Evolutionary conservation across 2,329 filamentous ascomycete genomes (phyloP), one percentile per base, ranked within the genome.

Genomic region (Claviceps maximensis): DNA sequence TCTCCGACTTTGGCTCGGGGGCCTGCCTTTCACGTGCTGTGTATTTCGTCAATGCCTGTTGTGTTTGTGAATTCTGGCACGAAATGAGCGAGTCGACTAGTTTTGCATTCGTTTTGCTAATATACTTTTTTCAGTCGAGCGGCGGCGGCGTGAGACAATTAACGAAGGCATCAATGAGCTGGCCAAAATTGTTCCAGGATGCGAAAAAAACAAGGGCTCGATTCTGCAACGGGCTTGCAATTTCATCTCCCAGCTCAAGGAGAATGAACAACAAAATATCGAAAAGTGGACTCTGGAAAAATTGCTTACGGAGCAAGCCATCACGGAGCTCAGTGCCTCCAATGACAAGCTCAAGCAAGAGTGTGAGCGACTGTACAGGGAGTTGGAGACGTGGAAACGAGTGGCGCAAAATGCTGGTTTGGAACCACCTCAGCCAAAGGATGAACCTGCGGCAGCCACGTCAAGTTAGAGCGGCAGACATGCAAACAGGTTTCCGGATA

Each of bases 161-260:
- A 98, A 98, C 60, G 93, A 98, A 70, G 93, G 93, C 49, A 98
- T 98, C 61, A 97, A 96, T 64, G 93, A 97, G 69, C 80, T 98
- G 31, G 88, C 91, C 60, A 97, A 96, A 73, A 95, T 98, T 59
- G 93, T 98, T 0, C 93, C 93, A 0, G 89, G 89, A 15, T 96
- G 91, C 63, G 93, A 98, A 71, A 98, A 97, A 77, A 97, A 98
- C 75, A 98, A 98, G 71, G 93, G 93, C 0, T 94, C 89, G 2
- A 97, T 98, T 58, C 75, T 98, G 40, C 87, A 94, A 65, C 87
- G 91, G 36, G 89, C 93, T 0, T 91, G 96, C 10, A 84, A 89
- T 58, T 97, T 95, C 72, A 97, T 98, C 65, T 86, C 83, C 12
- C 89, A 96, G 64, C 79, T 98, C 41, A 94, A 93, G 67, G 89